Evolutionary conservation across 2,329 filamentous ascomycete genomes (phyloP), one percentile per base, ranked within the genome.

Genomic region (Talaromyces atroroseus): DNA sequence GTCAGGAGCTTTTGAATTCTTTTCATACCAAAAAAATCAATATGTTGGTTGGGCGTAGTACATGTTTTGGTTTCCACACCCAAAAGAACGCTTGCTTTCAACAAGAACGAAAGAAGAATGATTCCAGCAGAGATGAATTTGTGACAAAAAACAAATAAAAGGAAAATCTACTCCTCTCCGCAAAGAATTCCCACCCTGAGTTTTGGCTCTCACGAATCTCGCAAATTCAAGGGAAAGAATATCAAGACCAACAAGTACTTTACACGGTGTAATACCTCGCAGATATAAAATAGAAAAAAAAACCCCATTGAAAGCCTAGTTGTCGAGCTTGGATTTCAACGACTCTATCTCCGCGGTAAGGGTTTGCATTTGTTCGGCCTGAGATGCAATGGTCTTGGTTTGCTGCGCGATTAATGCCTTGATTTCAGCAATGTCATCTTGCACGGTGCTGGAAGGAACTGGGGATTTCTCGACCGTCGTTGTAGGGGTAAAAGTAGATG

Each of bases 391-490:
- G 62, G 90, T 84, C 76, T 83, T 84, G 55, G 83, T 89, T 74
- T 96, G 91, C 61, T 82, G 81, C 70, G 89, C 84, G 34, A 96
- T 78, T 64, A 94, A 76, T 55, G 82, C 77, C 74, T 89, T 92
- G 74, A 95, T 94, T 65, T 92, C 82, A 38, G 82, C 78, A 45
- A 96, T 80, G 5, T 86, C 84, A 29, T 83, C 77, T 65, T 87
- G 84, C 12, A 90, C 78, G 7, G 76, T 75, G 42, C 79, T 80
- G 2, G 79, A 75, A 1, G 78, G 14, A 8, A 69, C 62, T 42
- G 68, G 46, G 12, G 69, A 68, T 55, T 44, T 64, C 34, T 56
- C 55, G 1, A 57, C 50, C 32, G 63, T 63, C 14, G n/a, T 16
- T 18, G n/a, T 53, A 14, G 74, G 71, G n/a, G 77, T 66, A 23